Evolutionary conservation across 192 early-diverging fungal species (phyloP).

Genomic region (Coemansia asiatica): DNA sequence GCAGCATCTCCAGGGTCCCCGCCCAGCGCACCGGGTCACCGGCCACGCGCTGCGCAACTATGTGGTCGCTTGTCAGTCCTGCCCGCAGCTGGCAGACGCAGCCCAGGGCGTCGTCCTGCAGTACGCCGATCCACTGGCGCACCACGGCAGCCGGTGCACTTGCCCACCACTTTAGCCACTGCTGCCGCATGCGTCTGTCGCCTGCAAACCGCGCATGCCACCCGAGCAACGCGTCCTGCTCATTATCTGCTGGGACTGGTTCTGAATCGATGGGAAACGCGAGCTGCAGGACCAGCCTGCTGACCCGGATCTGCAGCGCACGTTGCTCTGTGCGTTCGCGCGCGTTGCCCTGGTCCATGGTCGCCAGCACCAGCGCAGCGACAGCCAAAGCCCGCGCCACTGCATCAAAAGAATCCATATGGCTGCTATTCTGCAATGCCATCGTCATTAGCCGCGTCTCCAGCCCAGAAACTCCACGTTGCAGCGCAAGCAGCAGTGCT

Average conservation of each 20-base stretch:
- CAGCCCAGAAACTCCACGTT: constrained; percentile 8
- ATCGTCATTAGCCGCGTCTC: background rate
- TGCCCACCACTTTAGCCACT: constrained; percentile 48
- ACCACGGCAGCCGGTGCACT: constrained; percentile 24
- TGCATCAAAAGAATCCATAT: background rate
- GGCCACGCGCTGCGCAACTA: constrained; percentile 18
- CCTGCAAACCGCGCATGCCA: constrained; percentile 34
- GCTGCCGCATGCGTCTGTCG: constrained; percentile 21
- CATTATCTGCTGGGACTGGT: background rate
- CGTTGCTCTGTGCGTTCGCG: background rate
- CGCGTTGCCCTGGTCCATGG: background rate
- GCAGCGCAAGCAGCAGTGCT: constrained; percentile 1
- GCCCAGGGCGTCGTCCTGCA: constrained; percentile 25
- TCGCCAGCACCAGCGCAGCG: constrained; percentile 12
- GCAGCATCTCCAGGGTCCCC: constrained; percentile 42
- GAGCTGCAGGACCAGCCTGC: constrained; percentile 13
- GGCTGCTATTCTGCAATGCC: background rate
- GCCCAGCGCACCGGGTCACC: constrained; percentile 25
- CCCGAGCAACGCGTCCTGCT: background rate
- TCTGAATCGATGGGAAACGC: background rate
- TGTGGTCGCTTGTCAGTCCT: constrained; percentile 24
- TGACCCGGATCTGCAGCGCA: constrained; percentile 12
- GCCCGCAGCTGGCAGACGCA: constrained; percentile 12
- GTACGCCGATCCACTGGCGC: constrained; percentile 19
- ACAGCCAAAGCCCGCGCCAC: constrained; percentile 23